Evolutionary conservation across 2,329 filamentous ascomycete species (phyloP).

Genomic region (Colletotrichum sp.): DNA sequence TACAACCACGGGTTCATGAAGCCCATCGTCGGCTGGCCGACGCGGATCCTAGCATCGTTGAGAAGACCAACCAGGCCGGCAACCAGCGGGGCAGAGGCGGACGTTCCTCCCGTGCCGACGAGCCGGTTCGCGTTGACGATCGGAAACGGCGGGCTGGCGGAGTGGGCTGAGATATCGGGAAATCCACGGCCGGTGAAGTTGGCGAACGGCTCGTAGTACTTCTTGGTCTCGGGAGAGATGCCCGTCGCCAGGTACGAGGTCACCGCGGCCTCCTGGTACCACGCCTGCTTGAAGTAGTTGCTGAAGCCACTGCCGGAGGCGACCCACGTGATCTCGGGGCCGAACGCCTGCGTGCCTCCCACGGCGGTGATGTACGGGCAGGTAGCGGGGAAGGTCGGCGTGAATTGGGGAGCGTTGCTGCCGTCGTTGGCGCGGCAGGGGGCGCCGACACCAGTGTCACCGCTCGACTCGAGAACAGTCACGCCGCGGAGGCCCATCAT

Average conservation of each 20-base stretch:
- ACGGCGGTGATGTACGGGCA: slow-evolving; percentile 64
- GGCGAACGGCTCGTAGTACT: slow-evolving; percentile 53
- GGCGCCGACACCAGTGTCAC: slow-evolving; percentile 62
- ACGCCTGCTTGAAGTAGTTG: slow-evolving; percentile 47
- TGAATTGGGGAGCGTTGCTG: slow-evolving; percentile 26
- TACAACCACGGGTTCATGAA: slow-evolving; percentile 70
- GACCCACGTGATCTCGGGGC: slow-evolving; percentile 56
- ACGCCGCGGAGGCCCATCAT: slow-evolving; percentile 69
- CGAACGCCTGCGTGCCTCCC: slow-evolving; percentile 55
- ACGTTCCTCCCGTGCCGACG: slow-evolving; percentile 33
- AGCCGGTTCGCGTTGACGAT: slow-evolving; percentile 31
- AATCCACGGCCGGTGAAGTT: slow-evolving; percentile 59
- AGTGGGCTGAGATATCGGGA: slow-evolving; percentile 67
- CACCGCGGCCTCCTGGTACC: slow-evolving; percentile 51
- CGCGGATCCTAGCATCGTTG: slow-evolving; percentile 65
- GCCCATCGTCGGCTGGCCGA: slow-evolving; percentile 58
- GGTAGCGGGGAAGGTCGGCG: slow-evolving; percentile 28
- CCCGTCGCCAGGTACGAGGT: slow-evolving; percentile 43
- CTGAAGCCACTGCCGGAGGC: slow-evolving; percentile 61
- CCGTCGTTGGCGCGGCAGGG: slow-evolving; percentile 60
- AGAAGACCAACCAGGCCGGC: slow-evolving; percentile 68
- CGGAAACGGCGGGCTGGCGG: slow-evolving; percentile 26
- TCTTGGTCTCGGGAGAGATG: slow-evolving; percentile 38
- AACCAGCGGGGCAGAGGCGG: slow-evolving; percentile 66
- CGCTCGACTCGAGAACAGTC: slow-evolving; percentile 64